Evolutionary conservation across 768 basidiomycete genomes (phyloP), one percentile per base, ranked within the genome.

Genomic region (Cantharellus cinnabarinus): DNA sequence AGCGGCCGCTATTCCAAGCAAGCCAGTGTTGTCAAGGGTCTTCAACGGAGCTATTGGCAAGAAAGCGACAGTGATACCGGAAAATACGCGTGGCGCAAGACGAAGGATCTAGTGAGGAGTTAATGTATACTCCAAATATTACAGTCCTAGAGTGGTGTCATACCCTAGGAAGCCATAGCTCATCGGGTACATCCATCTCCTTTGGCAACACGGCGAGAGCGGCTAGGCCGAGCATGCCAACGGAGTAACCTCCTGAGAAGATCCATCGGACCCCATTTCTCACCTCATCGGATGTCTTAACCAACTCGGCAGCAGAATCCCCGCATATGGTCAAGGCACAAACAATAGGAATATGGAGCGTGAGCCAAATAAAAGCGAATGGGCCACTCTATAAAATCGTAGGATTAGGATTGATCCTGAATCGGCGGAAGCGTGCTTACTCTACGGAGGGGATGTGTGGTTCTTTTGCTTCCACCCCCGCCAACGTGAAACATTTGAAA

Each of bases 401-500:
- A 48, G 44, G 44, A 10, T 48, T 29, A 29, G 44, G 44, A 48
- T 48, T 29, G 29, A 48, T 10, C 29, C 20, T 29, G 20, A 29
- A 29, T 29, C 20, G 20, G 20, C 20, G 10, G 44, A 48, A 10
- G 20, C 20, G 20, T 51, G 48, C 58, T 5, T 51, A 58, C 58
- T 20, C 40, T 41, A 15, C 58, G 58, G 29, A 58, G 48, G 4
- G 58, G 58, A 39, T 58, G 58, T 20, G 48, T 42, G 34, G n/a
- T 44, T 3, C 38, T 58, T 37, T 51, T 58, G 20, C 58, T 48
- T 7, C 4, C 58, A n/a, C 42, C 48, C 7, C 58, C 58, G 40
- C 50, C 41, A 3, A 58, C 48, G 51, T 58, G 51, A 15, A 58
- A 39, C 34, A 58, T 20, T 35, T 58, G 58, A 35, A 58, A 58